Conservation (phyloP, 108 stramenopile genomes). For the Tribonema minus region DNA sequence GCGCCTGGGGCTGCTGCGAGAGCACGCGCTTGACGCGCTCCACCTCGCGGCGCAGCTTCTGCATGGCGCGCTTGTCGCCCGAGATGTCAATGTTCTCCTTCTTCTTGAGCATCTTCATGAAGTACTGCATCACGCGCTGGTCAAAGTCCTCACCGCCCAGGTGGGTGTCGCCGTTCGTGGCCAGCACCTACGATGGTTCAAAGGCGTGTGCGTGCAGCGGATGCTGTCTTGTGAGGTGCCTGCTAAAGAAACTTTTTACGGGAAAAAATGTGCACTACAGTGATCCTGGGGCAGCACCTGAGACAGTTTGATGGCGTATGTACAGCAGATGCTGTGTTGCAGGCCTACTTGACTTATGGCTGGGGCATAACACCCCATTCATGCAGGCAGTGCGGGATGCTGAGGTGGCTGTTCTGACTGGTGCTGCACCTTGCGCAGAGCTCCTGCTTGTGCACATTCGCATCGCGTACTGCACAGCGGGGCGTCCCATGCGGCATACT, state of each 20-base stretch:
- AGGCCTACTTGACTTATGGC: not conserved
- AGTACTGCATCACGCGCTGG: constrained; percentile 74
- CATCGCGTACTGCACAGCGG: no score
- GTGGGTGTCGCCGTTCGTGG: constrained; percentile 83
- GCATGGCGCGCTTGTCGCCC: constrained; percentile 63
- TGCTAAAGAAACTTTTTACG: not conserved
- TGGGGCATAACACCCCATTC: not conserved
- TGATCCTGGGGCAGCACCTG: not conserved
- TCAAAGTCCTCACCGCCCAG: constrained; percentile 90
- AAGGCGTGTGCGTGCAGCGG: not conserved
- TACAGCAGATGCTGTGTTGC: not conserved
- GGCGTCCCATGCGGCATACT: no score
- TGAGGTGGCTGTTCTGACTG: no score
- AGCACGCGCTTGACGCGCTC: constrained; percentile 75
- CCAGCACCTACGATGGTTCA: constrained; percentile 55
- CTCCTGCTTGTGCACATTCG: no score
- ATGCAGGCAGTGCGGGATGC: no score
- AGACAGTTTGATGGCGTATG: not conserved
- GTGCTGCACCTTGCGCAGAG: no score
- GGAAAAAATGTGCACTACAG: not conserved
- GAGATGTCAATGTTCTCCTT: constrained; percentile 60
- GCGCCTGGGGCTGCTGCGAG: constrained; percentile 64
- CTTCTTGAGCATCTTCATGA: constrained; percentile 68
- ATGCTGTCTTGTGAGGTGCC: not conserved
- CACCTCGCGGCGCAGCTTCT: constrained; percentile 66